A percentile compares a stretch with the other conserved stretches of the same genome.
Evolutionary conservation across 2,329 filamentous ascomycete species (phyloP).

Genomic region (Nannizzia gypsea): DNA sequence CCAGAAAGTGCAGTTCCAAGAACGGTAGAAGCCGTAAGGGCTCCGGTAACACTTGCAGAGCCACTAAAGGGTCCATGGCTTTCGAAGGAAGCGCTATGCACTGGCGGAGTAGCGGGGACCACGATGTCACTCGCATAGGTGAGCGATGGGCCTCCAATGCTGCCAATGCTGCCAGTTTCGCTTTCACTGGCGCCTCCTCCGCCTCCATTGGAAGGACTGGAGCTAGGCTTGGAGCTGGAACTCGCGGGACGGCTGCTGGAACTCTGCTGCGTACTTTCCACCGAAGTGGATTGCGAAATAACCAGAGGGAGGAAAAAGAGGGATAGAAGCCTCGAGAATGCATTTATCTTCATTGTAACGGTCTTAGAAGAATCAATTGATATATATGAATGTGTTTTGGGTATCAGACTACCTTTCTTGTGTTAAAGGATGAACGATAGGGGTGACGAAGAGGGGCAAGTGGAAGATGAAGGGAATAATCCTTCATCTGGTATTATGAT

Average conservation of each 20-base stretch:
- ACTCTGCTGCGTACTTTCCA: background rate
- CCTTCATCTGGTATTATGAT: background rate
- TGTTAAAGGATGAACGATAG: background rate
- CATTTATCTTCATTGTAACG: background rate
- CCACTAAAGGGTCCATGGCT: constrained; percentile 50
- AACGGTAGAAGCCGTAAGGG: constrained; percentile 43
- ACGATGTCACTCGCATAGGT: constrained; percentile 12
- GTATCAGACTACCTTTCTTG: background rate
- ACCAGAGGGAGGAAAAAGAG: background rate
- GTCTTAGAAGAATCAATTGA: background rate
- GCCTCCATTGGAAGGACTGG: background rate
- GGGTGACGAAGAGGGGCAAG: background rate
- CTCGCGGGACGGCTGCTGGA: background rate
- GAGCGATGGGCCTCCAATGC: background rate
- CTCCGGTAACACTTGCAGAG: constrained; percentile 56
- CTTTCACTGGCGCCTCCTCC: background rate
- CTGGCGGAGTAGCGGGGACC: constrained; percentile 11
- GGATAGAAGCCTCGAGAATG: background rate
- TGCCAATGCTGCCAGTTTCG: constrained; percentile 2
- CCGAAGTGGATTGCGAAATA: background rate
- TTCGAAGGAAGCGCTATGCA: constrained; percentile 2
- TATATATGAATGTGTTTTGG: background rate
- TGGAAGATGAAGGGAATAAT: background rate
- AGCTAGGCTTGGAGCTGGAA: background rate
- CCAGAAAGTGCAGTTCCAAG: constrained; percentile 47